Percentiles rank a stretch among this genome's conserved stretches.
Evolutionary conservation across 768 basidiomycete species (phyloP).

Genomic region (Boletus pseudopeckii): DNA sequence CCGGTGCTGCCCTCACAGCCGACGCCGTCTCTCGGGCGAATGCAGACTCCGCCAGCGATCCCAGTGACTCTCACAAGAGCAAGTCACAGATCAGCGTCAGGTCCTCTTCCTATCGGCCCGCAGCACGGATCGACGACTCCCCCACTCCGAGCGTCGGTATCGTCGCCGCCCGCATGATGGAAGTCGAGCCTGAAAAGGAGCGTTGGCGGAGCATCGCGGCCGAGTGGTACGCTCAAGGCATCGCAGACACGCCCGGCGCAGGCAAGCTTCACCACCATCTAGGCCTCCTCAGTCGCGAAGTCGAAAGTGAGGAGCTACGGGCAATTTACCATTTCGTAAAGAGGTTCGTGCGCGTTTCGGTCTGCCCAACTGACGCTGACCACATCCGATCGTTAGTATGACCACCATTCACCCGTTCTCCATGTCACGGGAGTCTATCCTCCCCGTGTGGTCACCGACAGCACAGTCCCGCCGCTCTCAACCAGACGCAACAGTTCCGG

Average conservation of each 20-base stretch:
- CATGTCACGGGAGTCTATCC: conserved; percentile 85
- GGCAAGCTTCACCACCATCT: conserved; percentile 95
- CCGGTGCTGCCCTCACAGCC: conserved; percentile 46
- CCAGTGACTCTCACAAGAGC: conserved; percentile 35
- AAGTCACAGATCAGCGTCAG: conserved; percentile 25
- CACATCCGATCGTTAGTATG: conserved; percentile 51
- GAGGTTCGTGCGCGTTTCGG: conserved; percentile 52
- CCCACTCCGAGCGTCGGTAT: conserved; percentile 79
- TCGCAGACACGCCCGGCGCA: conserved; percentile 87
- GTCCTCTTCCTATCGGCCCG: conserved; percentile 45
- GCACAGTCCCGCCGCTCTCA: conserved; percentile 61
- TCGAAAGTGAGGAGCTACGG: conserved; percentile 75
- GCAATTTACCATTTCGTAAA: conserved; percentile 93
- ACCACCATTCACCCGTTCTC: conserved; percentile 86
- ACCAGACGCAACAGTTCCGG: conserved; percentile 69
- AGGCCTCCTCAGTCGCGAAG: conserved; percentile 82
- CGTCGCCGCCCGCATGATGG: conserved; percentile 75
- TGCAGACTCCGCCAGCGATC: conserved; percentile 26
- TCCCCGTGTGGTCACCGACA: conserved; percentile 80
- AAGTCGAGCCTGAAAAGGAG: conserved; percentile 89
- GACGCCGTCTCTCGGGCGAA: conserved; percentile 53
- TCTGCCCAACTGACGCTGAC: conserved; percentile 3
- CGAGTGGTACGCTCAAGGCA: conserved; percentile 89
- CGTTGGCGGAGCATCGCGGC: conserved; percentile 85
- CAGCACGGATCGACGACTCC: conserved; percentile 60